Percentiles rank a stretch among this genome's conserved stretches.
Conservation (phyloP, 2,329 filamentous ascomycete species). For the Aphanoascus verrucosus region DNA sequence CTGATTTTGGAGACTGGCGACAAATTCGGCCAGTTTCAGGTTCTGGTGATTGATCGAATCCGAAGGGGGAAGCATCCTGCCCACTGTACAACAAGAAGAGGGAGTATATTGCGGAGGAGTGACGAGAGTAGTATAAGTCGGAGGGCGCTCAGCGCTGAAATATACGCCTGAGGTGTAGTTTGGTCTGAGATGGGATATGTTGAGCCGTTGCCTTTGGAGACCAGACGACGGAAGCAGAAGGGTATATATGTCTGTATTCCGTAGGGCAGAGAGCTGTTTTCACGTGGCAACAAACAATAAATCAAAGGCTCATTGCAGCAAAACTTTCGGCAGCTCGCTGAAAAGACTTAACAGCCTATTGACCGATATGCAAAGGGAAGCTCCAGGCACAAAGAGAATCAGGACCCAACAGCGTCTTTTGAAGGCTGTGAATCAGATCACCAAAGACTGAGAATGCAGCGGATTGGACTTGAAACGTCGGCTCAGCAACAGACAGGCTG, state of each 20-base stretch:
- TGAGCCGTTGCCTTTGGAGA: not conserved
- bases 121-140: not conserved
- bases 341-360: too few relatives aligned
- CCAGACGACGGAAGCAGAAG: not conserved
- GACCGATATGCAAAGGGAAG: too few relatives aligned
- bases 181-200: too few relatives aligned
- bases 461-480: not conserved
- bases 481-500: not conserved
- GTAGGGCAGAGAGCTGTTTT: too few relatives aligned
- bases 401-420: too few relatives aligned
- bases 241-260: too few relatives aligned
- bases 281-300: too few relatives aligned
- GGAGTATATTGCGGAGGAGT: not conserved
- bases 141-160: not conserved
- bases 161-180: too few relatives aligned
- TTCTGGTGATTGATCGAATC: slow-evolving; percentile 23
- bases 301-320: too few relatives aligned
- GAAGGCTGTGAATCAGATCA: not conserved
- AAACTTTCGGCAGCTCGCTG: too few relatives aligned
- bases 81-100: not conserved
- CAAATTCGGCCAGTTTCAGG: slow-evolving; percentile 22
- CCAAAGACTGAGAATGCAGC: not conserved
- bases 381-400: too few relatives aligned
- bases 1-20: slow-evolving; percentile 17
- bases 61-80: slow-evolving; percentile 23